A percentile compares a stretch with the other conserved stretches of the same genome.
Conservation (phyloP, 208 protist species). For the Wallacemonas rigidus region DNA sequence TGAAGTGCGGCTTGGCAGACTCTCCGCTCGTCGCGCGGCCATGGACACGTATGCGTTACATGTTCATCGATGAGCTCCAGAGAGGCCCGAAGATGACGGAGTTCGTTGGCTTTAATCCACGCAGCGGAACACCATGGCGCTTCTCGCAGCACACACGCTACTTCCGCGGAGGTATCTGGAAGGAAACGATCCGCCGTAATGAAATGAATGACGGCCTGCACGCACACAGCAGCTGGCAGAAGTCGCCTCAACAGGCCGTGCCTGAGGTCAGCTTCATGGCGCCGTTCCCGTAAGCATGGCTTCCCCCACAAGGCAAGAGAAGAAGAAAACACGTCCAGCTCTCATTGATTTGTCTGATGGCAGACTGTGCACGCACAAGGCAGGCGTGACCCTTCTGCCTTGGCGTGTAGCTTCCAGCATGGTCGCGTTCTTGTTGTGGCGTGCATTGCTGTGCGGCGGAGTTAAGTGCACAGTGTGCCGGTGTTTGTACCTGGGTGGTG, state of each 20-base stretch:
- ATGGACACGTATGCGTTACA: constrained; percentile 87
- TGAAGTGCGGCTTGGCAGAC: constrained; percentile 80
- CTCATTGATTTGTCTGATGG: not conserved
- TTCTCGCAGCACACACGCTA: constrained; percentile 89
- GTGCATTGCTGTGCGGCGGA: not conserved
- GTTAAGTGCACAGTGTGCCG: not conserved
- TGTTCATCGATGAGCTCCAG: constrained; percentile 92
- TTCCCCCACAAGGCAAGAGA: not conserved
- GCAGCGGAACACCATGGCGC: constrained; percentile 81
- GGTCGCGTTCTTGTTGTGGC: not conserved
- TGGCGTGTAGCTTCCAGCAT: too few species aligned
- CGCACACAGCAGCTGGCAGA: constrained; percentile 88
- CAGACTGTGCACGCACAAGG: too few species aligned
- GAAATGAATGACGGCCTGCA: constrained; percentile 91
- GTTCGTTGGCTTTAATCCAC: constrained; percentile 90
- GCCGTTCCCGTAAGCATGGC: constrained; percentile 54
- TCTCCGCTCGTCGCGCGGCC: constrained; percentile 83
- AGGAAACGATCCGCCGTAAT: constrained; percentile 83
- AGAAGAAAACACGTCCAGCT: not conserved
- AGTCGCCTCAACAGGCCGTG: constrained; percentile 88
- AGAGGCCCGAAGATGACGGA: constrained; percentile 82
- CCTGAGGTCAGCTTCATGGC: constrained; percentile 84
- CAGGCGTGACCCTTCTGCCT: too few species aligned
- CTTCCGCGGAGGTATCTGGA: constrained; percentile 87
- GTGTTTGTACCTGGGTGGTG: too few species aligned